Evolutionary conservation across 345 rosid genomes (phyloP).

Genomic region (Syzygium jambos): DNA sequence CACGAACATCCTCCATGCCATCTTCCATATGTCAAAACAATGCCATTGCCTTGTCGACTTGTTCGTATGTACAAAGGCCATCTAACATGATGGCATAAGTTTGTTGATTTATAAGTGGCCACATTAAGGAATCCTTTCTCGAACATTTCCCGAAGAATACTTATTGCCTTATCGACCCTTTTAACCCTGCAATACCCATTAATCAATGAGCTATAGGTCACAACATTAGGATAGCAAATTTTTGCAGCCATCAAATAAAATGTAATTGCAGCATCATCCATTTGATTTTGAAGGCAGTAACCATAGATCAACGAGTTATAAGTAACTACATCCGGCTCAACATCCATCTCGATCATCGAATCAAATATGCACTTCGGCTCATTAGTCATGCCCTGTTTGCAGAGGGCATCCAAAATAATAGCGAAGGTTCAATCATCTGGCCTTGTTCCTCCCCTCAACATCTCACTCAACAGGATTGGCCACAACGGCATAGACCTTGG

Average conservation of each 20-base stretch:
- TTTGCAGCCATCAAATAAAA: not conserved
- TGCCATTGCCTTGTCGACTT: not conserved
- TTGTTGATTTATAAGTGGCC: not conserved
- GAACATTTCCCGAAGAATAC: not conserved
- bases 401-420: not conserved
- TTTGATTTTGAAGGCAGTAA: not conserved
- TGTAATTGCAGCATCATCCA: slow-evolving; percentile 1
- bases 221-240: not conserved
- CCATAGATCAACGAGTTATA: slow-evolving; percentile 2
- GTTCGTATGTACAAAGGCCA: not conserved
- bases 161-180: not conserved
- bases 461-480: not conserved
- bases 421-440: not conserved
- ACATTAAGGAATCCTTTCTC: slow-evolving; percentile 3
- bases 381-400: not conserved
- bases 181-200: not conserved
- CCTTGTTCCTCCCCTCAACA: not conserved
- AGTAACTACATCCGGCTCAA: not conserved
- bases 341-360: not conserved
- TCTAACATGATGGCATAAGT: slow-evolving; percentile 3
- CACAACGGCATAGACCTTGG: not conserved
- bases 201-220: not conserved
- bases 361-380: not conserved
- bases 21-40: not conserved
- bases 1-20: not conserved